phyloP scores from a whole-genome alignment of 495 filamentous ascomycete genomes.

The Podospora pseudopauciseta region DNA sequence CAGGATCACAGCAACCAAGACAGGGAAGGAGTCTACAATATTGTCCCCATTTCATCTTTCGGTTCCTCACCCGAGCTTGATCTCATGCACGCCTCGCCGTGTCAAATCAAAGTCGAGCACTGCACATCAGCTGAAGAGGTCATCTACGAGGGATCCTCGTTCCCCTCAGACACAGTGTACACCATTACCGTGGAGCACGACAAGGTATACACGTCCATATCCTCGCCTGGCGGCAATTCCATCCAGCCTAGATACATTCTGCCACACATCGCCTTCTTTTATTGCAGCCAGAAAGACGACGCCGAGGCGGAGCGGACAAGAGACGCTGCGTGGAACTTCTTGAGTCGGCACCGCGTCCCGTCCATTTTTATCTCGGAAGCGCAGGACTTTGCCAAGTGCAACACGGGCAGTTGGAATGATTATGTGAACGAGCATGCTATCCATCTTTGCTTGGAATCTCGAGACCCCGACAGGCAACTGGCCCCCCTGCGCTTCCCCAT shows the following conservation, averaged over 20 bases:
- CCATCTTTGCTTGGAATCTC: slow-evolving; percentile 68
- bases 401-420: slow-evolving; percentile 22
- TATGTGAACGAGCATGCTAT: slow-evolving; percentile 40
- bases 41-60: slow-evolving; percentile 70
- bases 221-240: slow-evolving; percentile 24
- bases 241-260: slow-evolving; percentile 57
- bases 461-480: slow-evolving; percentile 47
- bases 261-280: slow-evolving; percentile 70
- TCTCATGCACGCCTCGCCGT: slow-evolving; percentile 62
- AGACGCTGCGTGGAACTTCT: slow-evolving; percentile 55
- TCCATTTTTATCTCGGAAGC: slow-evolving; percentile 65
- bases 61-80: slow-evolving; percentile 68
- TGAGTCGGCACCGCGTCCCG: slow-evolving; percentile 62
- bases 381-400: slow-evolving; percentile 46
- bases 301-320: slow-evolving; percentile 47
- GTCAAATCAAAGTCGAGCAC: slow-evolving; percentile 71
- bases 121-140: slow-evolving; percentile 55
- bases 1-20: slow-evolving; percentile 24
- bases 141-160: slow-evolving; percentile 30
- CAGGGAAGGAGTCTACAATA: slow-evolving; percentile 54
- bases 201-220: slow-evolving; percentile 36
- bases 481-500: slow-evolving; percentile 62
- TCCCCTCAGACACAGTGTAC: slow-evolving; percentile 20
- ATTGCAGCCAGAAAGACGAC: slow-evolving; percentile 56
- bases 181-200: slow-evolving; percentile 59